phyloP scores from a whole-genome alignment of 768 basidiomycete genomes.

The Boletus speciosus region DNA sequence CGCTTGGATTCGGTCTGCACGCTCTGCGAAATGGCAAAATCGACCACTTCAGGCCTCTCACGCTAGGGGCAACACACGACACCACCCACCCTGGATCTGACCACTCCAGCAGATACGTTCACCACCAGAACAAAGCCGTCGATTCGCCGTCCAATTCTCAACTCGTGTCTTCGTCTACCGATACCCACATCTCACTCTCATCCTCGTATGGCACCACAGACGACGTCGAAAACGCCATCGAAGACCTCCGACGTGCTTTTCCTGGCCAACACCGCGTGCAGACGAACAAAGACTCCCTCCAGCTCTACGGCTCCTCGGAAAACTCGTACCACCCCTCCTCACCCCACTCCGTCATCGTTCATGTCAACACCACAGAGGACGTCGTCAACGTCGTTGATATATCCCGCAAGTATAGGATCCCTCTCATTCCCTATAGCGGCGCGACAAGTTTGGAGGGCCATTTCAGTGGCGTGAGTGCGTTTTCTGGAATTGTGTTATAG shows the following conservation, averaged over 20 bases:
- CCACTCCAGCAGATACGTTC: neutral
- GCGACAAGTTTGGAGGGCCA: constrained; percentile 89
- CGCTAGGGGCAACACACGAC: neutral
- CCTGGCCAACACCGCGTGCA: constrained; percentile 45
- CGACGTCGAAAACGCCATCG: constrained; percentile 50
- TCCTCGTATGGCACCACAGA: constrained; percentile 43
- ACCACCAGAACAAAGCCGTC: constrained; percentile 2
- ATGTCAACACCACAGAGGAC: constrained; percentile 68
- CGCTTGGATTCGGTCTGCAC: constrained; percentile 20
- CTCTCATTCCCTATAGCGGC: constrained; percentile 78
- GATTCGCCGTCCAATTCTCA: neutral
- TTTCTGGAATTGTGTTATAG: neutral
- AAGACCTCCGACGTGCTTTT: constrained; percentile 46
- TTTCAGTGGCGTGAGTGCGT: constrained; percentile 59
- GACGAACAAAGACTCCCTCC: constrained; percentile 49
- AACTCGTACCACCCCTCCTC: constrained; percentile 64
- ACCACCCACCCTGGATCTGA: neutral
- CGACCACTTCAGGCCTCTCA: constrained; percentile 6
- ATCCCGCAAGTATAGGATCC: constrained; percentile 68
- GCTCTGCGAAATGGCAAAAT: constrained; percentile 4
- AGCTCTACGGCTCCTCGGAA: constrained; percentile 61
- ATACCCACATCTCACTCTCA: constrained; percentile 2
- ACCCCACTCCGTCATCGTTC: constrained; percentile 56
- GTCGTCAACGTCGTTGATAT: constrained; percentile 79
- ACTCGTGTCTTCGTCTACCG: neutral